Base-by-base conservation (phyloP, 2,329 filamentous ascomycete genomes). In the Lachnellula suecica region DNA sequence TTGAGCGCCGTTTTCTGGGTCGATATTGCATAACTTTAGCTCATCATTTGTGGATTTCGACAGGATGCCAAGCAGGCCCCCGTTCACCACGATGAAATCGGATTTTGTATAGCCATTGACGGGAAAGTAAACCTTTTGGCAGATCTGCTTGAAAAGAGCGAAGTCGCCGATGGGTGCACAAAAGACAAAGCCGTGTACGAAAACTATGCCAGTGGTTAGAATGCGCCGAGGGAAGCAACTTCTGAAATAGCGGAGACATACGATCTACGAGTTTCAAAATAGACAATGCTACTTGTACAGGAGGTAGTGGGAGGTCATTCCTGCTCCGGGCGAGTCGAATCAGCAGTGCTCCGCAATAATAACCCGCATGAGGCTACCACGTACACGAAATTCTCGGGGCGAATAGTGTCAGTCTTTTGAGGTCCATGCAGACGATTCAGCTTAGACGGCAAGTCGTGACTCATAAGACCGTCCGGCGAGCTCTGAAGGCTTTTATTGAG, bases 41-140 rank as follows among this genome's bases (percentile, higher is more conserved):
- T 49, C 31, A 10, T 3, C 8, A 6, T 24, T 31, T 19, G 19
- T 53, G 5, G 51, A 29, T 4, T 24, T 44, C 5, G 40, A 45
- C 7, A 53, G 24, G 31, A 53, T 46, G 6, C 45, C 42, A 7
- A 45, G 27, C n/a, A 53, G 37, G 7, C 51, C 51, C 9, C 45
- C 51, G 34, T 53, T 53, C 3, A 43, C 35, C 9, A 49, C 46
- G 11, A 53, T 29, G 27, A 53, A 49, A 13, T 53, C 51, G 15
- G 51, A 34, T 19, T 43, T 44, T 20, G 51, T 47, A 29, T 53
- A 53, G 10, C 51, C 51, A 41, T 47, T 20, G n/a, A 49, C 34
- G 11, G 51, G 51, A 42, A 53, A 53, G 20, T 49, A 53, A 23
- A 45, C 42, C 22, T 35, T 49, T 17, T 53, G 51, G 25, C 51